Base-by-base conservation (phyloP, 176 grass and related monocot genomes). In the Musa beccarii region DNA sequence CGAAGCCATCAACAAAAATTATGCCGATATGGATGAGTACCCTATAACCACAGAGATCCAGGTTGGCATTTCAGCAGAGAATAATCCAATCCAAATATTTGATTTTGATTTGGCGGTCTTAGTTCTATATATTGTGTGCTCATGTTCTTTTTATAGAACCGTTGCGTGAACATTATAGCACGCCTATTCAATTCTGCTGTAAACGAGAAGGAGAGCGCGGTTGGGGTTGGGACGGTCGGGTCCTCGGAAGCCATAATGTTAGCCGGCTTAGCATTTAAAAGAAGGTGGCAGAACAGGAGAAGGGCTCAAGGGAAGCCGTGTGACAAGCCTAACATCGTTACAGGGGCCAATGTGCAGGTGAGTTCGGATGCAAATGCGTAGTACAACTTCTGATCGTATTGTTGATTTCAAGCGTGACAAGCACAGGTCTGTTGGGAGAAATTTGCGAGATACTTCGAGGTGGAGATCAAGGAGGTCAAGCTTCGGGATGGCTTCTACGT, bases 301-400 rank as follows among this genome's bases (percentile, higher is more conserved):
- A 95, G 88, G 69, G 88, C 82, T 2, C 71, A 88, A 74, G 92
- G 88, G 24, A 95, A 90, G 73, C 85, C 88, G 69, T 84, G 12
- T 19, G 92, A 90, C 83, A 95, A 88, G 68, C 88, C 92, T 54
- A 95, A 95, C 78, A 95, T 95, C 80, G 92, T 95, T 66, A 90
- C 92, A 28, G 92, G 92, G 12, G 92, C 92, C 11, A 95, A 95
- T 86, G 92, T 90, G 81, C 92, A 95, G 85, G 92, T 95, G 75
- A 71, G 3, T 28, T 9, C 13, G 19, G 6, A 17, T n/a, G 10
- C 5, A 51, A 50, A 50, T 1, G 9, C 50, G 16, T 71, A 7
- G 16, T 17, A 57, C 13, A 13, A 17, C 2, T 72, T 21, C 9
- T 24, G 49, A 52, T 20, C 34, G n/a, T 15, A 6, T 62, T 61